Evolutionary conservation across 163 green algal genomes (phyloP).

Genomic region (Scenedesmus sp.): DNA sequence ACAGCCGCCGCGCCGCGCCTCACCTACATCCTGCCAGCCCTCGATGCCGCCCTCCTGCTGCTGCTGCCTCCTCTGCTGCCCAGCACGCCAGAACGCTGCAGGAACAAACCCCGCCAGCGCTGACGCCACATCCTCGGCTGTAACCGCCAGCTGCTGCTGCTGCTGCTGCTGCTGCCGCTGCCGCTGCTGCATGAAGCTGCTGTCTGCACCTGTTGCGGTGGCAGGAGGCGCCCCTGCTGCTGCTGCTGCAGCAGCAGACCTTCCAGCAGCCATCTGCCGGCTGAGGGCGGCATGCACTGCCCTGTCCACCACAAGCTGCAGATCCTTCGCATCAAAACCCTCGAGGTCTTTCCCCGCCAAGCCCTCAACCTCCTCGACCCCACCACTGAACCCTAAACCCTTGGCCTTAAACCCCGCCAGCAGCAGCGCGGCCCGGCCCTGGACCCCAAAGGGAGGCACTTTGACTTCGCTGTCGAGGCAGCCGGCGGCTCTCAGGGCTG

Average conservation of each 20-base stretch:
- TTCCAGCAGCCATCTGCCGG: constrained; percentile 38
- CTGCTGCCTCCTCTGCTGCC: constrained; percentile 31
- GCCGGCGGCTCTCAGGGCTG: constrained; percentile 66
- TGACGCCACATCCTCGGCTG: constrained; percentile 63
- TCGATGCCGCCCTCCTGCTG: constrained; percentile 28
- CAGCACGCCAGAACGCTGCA: constrained; percentile 71
- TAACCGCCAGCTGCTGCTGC: constrained; percentile 55
- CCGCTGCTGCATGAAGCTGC: neutral
- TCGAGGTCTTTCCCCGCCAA: constrained; percentile 57
- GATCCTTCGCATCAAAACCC: constrained; percentile 78
- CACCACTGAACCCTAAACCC: constrained; percentile 40
- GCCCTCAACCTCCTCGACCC: neutral
- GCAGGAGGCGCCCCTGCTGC: neutral
- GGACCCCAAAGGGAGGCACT: constrained; percentile 60
- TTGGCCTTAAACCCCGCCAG: constrained; percentile 35
- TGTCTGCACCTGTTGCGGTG: neutral
- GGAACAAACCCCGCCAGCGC: constrained; percentile 77
- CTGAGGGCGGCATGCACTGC: constrained; percentile 68
- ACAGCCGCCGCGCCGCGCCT: constrained; percentile 65
- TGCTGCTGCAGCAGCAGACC: neutral
- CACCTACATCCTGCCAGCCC: constrained; percentile 91
- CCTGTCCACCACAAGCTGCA: constrained; percentile 77
- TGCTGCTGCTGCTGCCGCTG: constrained; percentile 23
- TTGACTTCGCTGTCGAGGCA: constrained; percentile 71
- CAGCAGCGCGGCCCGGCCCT: constrained; percentile 71